Percentiles rank a stretch among this genome's conserved stretches.
phyloP scores from a whole-genome alignment of 2,329 filamentous ascomycete genomes.

The Akanthomyces dipterigenus region DNA sequence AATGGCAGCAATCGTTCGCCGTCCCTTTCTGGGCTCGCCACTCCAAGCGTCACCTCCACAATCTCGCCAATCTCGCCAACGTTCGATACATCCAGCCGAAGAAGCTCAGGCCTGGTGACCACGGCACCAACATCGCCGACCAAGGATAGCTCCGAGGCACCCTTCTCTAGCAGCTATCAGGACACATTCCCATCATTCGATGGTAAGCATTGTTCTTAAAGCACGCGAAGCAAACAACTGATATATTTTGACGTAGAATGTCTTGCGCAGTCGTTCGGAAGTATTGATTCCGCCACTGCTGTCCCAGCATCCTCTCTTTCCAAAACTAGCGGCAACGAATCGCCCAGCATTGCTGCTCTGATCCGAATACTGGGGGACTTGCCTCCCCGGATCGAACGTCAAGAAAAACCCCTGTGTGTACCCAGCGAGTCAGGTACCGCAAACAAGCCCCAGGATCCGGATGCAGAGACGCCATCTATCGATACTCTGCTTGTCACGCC shows the following conservation, averaged over 20 bases:
- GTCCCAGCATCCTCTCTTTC: not conserved
- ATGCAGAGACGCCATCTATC: not conserved
- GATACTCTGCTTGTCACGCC: constrained; percentile 23
- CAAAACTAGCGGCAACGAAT: not conserved
- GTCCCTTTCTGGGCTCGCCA: constrained; percentile 19
- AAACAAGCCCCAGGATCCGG: not conserved
- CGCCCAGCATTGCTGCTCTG: constrained; percentile 1
- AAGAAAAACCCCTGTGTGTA: not conserved
- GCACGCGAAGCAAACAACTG: not conserved
- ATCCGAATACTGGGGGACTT: constrained; percentile 5
- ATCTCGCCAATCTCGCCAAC: constrained; percentile 20
- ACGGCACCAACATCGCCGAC: constrained; percentile 9
- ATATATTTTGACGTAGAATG: not conserved
- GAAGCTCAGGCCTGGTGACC: constrained; percentile 17
- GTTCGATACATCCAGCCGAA: constrained; percentile 20
- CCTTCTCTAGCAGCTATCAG: not conserved
- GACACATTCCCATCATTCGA: constrained; percentile 5
- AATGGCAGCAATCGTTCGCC: constrained; percentile 16
- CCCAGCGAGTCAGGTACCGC: not conserved
- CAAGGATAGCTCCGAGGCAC: not conserved
- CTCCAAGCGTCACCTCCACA: constrained; percentile 21
- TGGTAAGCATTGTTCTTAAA: not conserved
- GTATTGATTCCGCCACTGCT: constrained; percentile 1
- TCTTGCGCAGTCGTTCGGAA: constrained; percentile 6
- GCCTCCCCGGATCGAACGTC: not conserved